Evolutionary conservation across 140 eudicot species (phyloP).

Genomic region (Ambrosia hybrid): DNA sequence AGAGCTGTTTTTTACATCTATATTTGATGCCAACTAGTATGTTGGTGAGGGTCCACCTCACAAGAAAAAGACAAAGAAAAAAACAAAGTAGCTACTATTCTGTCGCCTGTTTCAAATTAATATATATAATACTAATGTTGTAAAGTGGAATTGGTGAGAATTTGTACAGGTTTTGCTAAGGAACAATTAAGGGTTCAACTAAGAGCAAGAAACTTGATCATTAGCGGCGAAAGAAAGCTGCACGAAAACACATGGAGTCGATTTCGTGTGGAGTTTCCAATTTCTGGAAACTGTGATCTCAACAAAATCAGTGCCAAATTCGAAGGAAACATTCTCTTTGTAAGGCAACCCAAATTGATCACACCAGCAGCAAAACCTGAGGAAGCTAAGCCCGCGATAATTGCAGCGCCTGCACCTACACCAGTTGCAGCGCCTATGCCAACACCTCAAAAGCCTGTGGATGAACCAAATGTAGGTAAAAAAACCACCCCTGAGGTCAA

Average conservation of each 20-base stretch:
- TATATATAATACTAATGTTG: too few relatives aligned
- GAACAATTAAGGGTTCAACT: conserved; percentile 71
- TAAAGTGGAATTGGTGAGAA: too few relatives aligned
- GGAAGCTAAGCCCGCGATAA: conserved; percentile 27
- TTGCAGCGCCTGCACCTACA: conserved; percentile 30
- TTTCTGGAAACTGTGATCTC: conserved; percentile 44
- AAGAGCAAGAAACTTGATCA: conserved; percentile 42
- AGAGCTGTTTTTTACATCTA: too few relatives aligned
- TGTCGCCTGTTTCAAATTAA: too few relatives aligned
- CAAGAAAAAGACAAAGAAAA: too few relatives aligned
- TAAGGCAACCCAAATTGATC: conserved; percentile 60
- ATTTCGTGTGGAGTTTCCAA: conserved; percentile 53
- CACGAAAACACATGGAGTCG: conserved; percentile 49
- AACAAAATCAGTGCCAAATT: conserved; percentile 62
- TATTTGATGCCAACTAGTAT: too few relatives aligned
- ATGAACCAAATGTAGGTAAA: conserved; percentile 20
- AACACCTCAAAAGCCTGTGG: conserved; percentile 32
- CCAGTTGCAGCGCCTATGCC: conserved; percentile 13
- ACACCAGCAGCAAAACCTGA: conserved; percentile 40
- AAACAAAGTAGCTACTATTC: too few relatives aligned
- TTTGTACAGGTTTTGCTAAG: conserved; percentile 52
- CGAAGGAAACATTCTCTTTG: conserved; percentile 53
- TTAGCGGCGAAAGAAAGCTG: conserved; percentile 60
- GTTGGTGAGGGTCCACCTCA: too few relatives aligned
- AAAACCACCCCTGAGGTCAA: not conserved